Evolutionary conservation across 257 asterid genomes (phyloP).

Genomic region (Echium plantagineum): DNA sequence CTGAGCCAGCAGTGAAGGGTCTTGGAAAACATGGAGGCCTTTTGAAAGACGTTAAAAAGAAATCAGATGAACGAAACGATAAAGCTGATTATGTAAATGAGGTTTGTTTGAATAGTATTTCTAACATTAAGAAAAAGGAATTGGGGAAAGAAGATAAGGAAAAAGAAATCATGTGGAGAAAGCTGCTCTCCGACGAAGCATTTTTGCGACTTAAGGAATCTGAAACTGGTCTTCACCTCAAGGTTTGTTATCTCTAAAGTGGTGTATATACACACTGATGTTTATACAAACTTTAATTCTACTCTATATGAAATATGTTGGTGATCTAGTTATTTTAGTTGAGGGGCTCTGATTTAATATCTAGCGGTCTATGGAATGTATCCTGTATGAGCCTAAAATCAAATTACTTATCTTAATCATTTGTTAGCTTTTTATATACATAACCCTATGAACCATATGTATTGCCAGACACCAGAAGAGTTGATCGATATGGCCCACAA

Average conservation of each 20-base stretch:
- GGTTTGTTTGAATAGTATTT: conserved; percentile 19
- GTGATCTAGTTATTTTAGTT: conserved; percentile 2
- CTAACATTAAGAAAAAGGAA: conserved; percentile 34
- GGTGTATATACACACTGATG: conserved; percentile 6
- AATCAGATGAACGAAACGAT: conserved; percentile 34
- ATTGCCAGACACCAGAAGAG: conserved; percentile 58
- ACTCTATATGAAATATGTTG: conserved; percentile 5
- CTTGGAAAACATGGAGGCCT: conserved; percentile 70
- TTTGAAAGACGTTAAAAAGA: conserved; percentile 67
- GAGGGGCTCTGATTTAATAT: conserved; percentile 5
- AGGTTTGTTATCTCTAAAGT: conserved; percentile 30
- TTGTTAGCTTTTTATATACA: conserved; percentile 8
- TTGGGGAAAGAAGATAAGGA: conserved; percentile 39
- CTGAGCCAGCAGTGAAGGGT: conserved; percentile 63
- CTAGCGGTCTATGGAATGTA: not conserved
- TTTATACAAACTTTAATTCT: conserved; percentile 8
- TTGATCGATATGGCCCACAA: conserved; percentile 65
- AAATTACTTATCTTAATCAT: conserved; percentile 11
- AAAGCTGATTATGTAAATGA: conserved; percentile 39
- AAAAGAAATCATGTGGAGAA: conserved; percentile 47
- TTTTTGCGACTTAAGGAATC: conserved; percentile 69
- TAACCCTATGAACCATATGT: conserved; percentile 19
- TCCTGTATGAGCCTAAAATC: not conserved
- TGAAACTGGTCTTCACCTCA: conserved; percentile 71
- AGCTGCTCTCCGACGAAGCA: conserved; percentile 50